Evolutionary conservation across 1,139 yeast species (phyloP).

Genomic region (Tardiomyces blankii): DNA sequence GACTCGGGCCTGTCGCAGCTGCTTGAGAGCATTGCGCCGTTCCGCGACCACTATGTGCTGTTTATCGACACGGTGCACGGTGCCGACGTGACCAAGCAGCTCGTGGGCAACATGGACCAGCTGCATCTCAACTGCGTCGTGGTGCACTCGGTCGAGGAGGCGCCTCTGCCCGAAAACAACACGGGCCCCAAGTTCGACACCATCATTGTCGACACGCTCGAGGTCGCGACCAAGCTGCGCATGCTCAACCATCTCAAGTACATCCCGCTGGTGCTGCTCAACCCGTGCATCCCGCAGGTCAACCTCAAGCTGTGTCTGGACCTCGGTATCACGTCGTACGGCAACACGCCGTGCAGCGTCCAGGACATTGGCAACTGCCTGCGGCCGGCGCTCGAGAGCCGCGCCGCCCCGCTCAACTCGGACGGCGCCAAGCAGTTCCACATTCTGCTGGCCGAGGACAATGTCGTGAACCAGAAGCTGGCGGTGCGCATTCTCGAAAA

Average conservation of each 20-base stretch:
- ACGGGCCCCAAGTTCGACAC: conserved; percentile 55
- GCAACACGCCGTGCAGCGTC: conserved; percentile 76
- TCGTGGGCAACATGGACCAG: conserved; percentile 38
- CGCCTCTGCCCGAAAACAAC: conserved; percentile 27
- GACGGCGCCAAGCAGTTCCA: conserved; percentile 70
- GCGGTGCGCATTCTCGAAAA: conserved; percentile 76
- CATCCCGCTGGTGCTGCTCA: conserved; percentile 67
- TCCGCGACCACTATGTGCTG: conserved; percentile 56
- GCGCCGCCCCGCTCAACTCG: conserved; percentile 69
- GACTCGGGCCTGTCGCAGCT: conserved; percentile 51
- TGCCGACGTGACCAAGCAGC: conserved; percentile 37
- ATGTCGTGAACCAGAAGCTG: conserved; percentile 73
- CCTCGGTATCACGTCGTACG: conserved; percentile 77
- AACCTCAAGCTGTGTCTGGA: conserved; percentile 76
- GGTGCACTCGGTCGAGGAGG: conserved; percentile 32
- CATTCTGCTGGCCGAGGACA: conserved; percentile 76
- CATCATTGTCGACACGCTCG: conserved; percentile 70
- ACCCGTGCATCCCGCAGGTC: conserved; percentile 67
- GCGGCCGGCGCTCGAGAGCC: conserved; percentile 72
- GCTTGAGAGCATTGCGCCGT: conserved; percentile 62
- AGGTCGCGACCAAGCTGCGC: conserved; percentile 59
- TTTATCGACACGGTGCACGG: conserved; percentile 59
- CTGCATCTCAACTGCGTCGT: conserved; percentile 32
- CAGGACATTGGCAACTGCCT: conserved; percentile 74
- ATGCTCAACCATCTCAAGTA: conserved; percentile 64